Conservation (phyloP, 768 basidiomycete genomes). For the Mrakia blollopis region DNA sequence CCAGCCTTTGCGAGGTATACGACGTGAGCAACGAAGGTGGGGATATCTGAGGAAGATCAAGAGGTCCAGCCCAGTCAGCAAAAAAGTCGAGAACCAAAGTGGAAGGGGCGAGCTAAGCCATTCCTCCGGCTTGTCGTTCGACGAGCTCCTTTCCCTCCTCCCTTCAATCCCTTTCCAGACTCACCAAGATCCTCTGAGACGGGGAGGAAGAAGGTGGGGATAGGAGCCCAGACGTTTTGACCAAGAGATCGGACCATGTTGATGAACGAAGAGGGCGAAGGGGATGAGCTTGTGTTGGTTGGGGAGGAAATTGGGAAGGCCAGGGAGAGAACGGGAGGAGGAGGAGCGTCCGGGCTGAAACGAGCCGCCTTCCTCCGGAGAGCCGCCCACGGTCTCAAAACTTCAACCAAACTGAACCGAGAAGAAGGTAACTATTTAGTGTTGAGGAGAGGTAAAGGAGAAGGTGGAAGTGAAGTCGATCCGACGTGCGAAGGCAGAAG, state of each 20-base stretch:
- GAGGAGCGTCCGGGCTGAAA: no score
- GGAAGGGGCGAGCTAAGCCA: not conserved
- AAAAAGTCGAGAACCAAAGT: not conserved
- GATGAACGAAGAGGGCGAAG: not conserved
- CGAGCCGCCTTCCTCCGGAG: no score
- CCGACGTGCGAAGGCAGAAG: no score
- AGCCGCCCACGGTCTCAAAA: no score
- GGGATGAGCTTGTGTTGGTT: not conserved
- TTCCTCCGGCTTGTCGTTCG: not conserved
- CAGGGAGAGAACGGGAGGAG: no score
- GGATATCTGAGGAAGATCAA: conserved; percentile 53
- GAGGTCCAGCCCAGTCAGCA: conserved; percentile 1
- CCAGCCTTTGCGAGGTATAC: conserved; percentile 61
- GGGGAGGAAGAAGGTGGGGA: conserved; percentile 75
- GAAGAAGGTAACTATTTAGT: no score
- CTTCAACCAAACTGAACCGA: no score
- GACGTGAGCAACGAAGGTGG: conserved; percentile 64
- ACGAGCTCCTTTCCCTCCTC: no score
- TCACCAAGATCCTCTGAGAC: conserved; percentile 76
- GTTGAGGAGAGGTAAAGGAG: no score
- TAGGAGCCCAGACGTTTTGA: conserved; percentile 76
- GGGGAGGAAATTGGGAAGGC: no score
- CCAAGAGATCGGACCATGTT: conserved; percentile 53
- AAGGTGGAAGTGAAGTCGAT: no score
- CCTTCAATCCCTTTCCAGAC: no score